These are phyloP conservation scores for Wallacemonas sp. DNA, from an alignment of 208 protist genomes.

Conservation along the genomic window DNA sequence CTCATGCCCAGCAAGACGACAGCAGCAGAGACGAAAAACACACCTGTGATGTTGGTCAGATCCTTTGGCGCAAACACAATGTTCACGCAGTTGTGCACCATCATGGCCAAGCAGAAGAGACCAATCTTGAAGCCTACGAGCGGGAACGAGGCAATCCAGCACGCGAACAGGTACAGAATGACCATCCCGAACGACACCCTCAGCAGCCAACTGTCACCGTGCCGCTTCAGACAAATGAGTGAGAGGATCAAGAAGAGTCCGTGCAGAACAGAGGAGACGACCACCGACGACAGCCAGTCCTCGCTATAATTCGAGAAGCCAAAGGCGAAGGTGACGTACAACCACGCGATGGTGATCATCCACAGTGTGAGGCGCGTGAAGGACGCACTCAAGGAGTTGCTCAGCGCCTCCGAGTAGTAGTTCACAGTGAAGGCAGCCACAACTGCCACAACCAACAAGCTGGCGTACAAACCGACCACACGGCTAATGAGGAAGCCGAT, in stretches of 20 bases:
- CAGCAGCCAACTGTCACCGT: constrained; percentile 34
- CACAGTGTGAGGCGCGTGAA: constrained; percentile 50
- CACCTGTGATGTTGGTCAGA: constrained; percentile 44
- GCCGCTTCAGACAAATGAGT: constrained; percentile 35
- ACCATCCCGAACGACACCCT: constrained; percentile 39
- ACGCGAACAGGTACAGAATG: constrained; percentile 44
- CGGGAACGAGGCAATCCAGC: constrained; percentile 57
- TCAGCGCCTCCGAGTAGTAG: constrained; percentile 57
- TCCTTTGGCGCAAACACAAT: constrained; percentile 42
- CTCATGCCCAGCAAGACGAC: constrained; percentile 43
- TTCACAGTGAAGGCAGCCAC: constrained; percentile 52
- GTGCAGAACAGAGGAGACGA: constrained; percentile 35
- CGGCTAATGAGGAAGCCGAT: constrained; percentile 71
- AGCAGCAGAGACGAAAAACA: constrained; percentile 41
- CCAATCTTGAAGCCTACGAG: constrained; percentile 49
- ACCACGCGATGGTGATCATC: constrained; percentile 60
- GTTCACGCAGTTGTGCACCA: constrained; percentile 59
- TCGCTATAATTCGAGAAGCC: constrained; percentile 42
- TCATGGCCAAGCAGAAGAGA: constrained; percentile 61
- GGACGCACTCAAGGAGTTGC: constrained; percentile 36
- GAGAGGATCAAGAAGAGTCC: constrained; percentile 38
- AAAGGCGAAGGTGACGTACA: constrained; percentile 56
- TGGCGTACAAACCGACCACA: constrained; percentile 44
- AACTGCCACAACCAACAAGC: constrained; percentile 28
- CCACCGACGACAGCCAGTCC: constrained; percentile 37